Percentiles rank a stretch among this genome's conserved stretches.
phyloP scores from a whole-genome alignment of 2,329 filamentous ascomycete species.

The Neofusicoccum parvum region DNA sequence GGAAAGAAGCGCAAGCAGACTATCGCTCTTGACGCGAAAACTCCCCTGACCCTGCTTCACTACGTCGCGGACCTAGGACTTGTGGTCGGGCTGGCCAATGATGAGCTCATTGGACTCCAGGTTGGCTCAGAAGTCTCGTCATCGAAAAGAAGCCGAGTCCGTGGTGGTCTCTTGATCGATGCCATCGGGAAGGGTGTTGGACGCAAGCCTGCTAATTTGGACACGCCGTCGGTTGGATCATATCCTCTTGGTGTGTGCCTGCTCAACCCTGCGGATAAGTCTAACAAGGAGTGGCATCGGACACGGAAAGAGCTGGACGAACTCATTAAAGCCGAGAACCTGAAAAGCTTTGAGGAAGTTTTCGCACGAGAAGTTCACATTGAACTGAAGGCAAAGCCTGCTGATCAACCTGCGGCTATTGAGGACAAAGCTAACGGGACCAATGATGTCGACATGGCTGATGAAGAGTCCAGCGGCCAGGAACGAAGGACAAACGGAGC shows the following conservation, averaged over 20 bases:
- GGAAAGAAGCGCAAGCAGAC: constrained; percentile 38
- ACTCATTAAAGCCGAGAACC: constrained; percentile 31
- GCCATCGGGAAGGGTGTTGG: constrained; percentile 68
- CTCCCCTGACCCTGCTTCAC: constrained; percentile 33
- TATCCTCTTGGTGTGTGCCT: constrained; percentile 18
- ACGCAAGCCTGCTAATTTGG: constrained; percentile 3
- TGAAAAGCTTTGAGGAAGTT: constrained; percentile 41
- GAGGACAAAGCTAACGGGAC: constrained; percentile 5
- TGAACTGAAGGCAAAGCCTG: constrained; percentile 26
- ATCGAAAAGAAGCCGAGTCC: constrained; percentile 40
- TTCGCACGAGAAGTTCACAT: constrained; percentile 43
- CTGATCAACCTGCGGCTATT: neutral
- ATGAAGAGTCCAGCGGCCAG: neutral
- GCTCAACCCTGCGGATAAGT: constrained; percentile 10
- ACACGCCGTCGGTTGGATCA: neutral
- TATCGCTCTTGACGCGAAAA: constrained; percentile 50
- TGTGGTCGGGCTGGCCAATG: constrained; percentile 65
- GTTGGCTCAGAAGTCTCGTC: constrained; percentile 33
- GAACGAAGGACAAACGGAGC: constrained; percentile 13
- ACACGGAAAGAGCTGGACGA: constrained; percentile 41
- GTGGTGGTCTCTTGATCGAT: constrained; percentile 66
- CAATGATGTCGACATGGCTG: neutral
- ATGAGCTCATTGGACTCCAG: constrained; percentile 68
- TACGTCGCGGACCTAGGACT: constrained; percentile 69
- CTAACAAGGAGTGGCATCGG: constrained; percentile 26